These are phyloP conservation scores for Solanum rostratum DNA, from an alignment of 257 asterid species.

Conservation along the genomic window DNA sequence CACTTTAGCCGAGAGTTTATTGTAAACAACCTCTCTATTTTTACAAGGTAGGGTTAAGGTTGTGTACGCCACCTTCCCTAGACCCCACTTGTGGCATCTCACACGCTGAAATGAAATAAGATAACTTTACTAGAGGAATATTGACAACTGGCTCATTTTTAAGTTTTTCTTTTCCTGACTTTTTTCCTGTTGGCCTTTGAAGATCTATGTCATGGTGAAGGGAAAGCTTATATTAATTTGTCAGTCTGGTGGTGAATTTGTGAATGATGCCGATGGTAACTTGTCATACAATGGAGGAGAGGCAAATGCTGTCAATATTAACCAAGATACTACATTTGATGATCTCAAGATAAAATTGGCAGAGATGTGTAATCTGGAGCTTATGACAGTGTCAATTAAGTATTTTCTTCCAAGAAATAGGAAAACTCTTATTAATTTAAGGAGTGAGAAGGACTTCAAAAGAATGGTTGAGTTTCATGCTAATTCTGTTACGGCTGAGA, in stretches of 20 bases:
- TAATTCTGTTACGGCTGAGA: slow-evolving; percentile 76
- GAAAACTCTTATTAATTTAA: slow-evolving; percentile 64
- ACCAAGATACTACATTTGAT: slow-evolving; percentile 42
- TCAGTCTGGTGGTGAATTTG: slow-evolving; percentile 79
- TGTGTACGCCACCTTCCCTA: neutral
- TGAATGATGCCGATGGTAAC: slow-evolving; percentile 54
- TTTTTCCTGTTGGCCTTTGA: slow-evolving; percentile 15
- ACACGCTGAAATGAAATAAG: neutral
- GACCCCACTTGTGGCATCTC: neutral
- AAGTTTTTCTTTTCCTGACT: slow-evolving; percentile 1
- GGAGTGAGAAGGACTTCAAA: slow-evolving; percentile 64
- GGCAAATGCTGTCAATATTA: slow-evolving; percentile 76
- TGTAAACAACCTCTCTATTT: neutral
- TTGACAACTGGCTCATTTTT: neutral
- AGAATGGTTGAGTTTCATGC: slow-evolving; percentile 81
- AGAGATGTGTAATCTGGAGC: slow-evolving; percentile 65
- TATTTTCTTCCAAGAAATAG: slow-evolving; percentile 89
- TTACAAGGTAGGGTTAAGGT: neutral
- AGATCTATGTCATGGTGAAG: slow-evolving; percentile 63
- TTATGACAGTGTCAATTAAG: slow-evolving; percentile 53
- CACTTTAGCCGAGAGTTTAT: neutral
- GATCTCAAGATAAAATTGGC: slow-evolving; percentile 71
- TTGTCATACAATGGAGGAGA: slow-evolving; percentile 74
- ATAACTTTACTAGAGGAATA: neutral
- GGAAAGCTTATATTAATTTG: slow-evolving; percentile 85